Evolutionary conservation across 257 asterid species (phyloP).

Genomic region (Datura wrightii): DNA sequence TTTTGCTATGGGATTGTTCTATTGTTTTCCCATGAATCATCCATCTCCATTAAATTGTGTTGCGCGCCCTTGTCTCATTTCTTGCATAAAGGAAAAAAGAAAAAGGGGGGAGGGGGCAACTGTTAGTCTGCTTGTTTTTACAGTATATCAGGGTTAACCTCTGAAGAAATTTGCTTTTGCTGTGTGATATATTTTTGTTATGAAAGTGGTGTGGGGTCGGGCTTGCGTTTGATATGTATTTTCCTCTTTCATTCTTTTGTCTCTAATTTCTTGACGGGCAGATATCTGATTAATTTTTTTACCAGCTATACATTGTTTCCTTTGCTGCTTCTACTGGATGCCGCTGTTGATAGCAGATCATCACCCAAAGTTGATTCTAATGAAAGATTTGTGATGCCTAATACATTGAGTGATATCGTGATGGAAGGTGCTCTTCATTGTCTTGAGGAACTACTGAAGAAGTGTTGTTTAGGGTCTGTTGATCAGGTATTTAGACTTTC

Average conservation of each 20-base stretch:
- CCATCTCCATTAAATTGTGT: not conserved
- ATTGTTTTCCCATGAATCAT: not conserved
- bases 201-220: no score
- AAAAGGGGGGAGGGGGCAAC: not conserved
- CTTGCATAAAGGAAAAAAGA: not conserved
- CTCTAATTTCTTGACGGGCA: slow-evolving; percentile 10
- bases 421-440: slow-evolving; percentile 78
- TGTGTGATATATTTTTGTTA: not conserved
- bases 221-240: not conserved
- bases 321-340: slow-evolving; percentile 81
- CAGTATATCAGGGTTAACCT: not conserved
- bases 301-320: slow-evolving; percentile 88
- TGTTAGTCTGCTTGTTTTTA: not conserved
- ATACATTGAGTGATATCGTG: slow-evolving; percentile 67
- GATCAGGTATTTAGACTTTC: slow-evolving; percentile 72
- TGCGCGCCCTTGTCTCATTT: not conserved
- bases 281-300: slow-evolving; percentile 33
- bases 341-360: slow-evolving; percentile 75
- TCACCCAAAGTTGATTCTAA: slow-evolving; percentile 46
- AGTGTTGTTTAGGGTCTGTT: slow-evolving; percentile 71
- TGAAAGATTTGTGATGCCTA: slow-evolving; percentile 43
- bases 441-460: slow-evolving; percentile 79
- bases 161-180: not conserved
- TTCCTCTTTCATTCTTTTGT: not conserved
- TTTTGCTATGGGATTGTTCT: no score